These are phyloP conservation scores for Phytophthora hybrid DNA, from an alignment of 352 stramenopile species.

Conservation along the genomic window DNA sequence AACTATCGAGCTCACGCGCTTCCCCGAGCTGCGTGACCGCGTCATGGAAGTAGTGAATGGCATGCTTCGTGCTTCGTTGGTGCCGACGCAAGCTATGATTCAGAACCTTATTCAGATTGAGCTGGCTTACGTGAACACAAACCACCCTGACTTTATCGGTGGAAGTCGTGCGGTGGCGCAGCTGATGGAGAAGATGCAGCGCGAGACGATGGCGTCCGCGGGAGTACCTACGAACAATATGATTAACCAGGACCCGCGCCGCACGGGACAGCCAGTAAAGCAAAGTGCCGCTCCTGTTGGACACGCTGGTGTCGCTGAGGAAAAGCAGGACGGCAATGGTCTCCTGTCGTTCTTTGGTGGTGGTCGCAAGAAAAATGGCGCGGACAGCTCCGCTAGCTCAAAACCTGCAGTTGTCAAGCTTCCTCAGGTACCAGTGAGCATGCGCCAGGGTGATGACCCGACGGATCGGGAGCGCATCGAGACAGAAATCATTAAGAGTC, in stretches of 20 bases:
- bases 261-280: slow-evolving; percentile 40
- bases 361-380: slow-evolving; percentile 65
- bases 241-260: slow-evolving; percentile 63
- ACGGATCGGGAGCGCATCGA: slow-evolving; percentile 97
- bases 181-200: slow-evolving; percentile 96
- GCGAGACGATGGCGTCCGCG: slow-evolving; percentile 73
- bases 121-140: slow-evolving; percentile 99
- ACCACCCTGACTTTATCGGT: slow-evolving; percentile 99
- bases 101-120: slow-evolving; percentile 99
- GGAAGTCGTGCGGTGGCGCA: slow-evolving; percentile 95
- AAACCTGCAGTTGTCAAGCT: slow-evolving; percentile 92
- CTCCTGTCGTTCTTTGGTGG: slow-evolving; percentile 83
- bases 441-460: slow-evolving; percentile 95
- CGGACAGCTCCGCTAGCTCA: slow-evolving; percentile 33
- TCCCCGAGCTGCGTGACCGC: slow-evolving; percentile 95
- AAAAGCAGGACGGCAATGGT: slow-evolving; percentile 69
- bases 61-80: slow-evolving; percentile 84
- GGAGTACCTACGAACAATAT: slow-evolving; percentile 47
- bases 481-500: slow-evolving; percentile 99
- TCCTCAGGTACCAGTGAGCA: slow-evolving; percentile 96
- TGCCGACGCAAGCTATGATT: slow-evolving; percentile 94
- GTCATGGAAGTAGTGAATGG: slow-evolving; percentile 96
- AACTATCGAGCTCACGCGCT: slow-evolving; percentile 96
- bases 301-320: slow-evolving; percentile 39
- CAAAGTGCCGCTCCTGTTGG: slow-evolving; percentile 26